phyloP scores from a whole-genome alignment of 768 basidiomycete genomes.

The Jaapia argillacea region DNA sequence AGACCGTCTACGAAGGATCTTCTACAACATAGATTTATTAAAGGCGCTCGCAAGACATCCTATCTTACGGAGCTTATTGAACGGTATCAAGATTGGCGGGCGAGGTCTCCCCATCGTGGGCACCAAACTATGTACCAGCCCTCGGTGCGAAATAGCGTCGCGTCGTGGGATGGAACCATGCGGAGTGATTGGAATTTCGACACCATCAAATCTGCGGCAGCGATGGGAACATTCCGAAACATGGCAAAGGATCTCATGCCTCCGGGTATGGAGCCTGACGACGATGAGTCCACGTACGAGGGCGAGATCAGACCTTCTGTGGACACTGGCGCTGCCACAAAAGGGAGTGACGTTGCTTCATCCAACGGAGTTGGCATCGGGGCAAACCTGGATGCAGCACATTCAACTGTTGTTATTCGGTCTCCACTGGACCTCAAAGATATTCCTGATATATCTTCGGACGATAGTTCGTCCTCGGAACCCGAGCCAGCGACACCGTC shows the following conservation, averaged over 20 bases:
- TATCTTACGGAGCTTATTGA: constrained; percentile 84
- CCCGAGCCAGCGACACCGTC: constrained; percentile 27
- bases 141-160: constrained; percentile 43
- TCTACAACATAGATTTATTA: constrained; percentile 89
- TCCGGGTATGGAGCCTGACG: constrained; percentile 40
- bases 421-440: constrained; percentile 31
- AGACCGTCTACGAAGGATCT: constrained; percentile 88
- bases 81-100: constrained; percentile 70
- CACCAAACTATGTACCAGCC: constrained; percentile 40
- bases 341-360: constrained; percentile 47
- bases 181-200: constrained; percentile 96
- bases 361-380: constrained; percentile 37
- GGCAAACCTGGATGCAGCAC: constrained; percentile 43
- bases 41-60: constrained; percentile 70
- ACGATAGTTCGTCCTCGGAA: constrained; percentile 29
- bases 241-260: constrained; percentile 62
- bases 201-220: constrained; percentile 60
- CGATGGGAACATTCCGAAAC: constrained; percentile 70
- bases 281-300: constrained; percentile 35
- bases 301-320: constrained; percentile 35
- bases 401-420: constrained; percentile 69
- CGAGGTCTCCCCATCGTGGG: constrained; percentile 42
- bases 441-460: constrained; percentile 26
- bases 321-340: constrained; percentile 53
- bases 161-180: constrained; percentile 70